These are phyloP conservation scores for Arthrobotrys megalospora DNA, from an alignment of 2,329 filamentous ascomycete species.

Conservation along the genomic window DNA sequence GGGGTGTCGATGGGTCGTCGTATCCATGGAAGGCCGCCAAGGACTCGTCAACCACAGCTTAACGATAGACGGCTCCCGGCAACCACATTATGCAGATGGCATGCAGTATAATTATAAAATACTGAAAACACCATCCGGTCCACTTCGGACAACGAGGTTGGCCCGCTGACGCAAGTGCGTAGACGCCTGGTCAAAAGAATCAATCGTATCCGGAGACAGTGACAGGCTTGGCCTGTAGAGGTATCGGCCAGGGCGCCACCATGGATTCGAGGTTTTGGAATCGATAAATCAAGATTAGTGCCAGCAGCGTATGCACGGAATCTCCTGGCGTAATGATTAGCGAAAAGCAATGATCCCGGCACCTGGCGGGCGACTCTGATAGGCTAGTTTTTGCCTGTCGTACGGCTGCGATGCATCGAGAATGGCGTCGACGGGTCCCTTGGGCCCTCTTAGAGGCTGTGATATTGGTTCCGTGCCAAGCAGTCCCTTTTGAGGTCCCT, in stretches of 20 bases:
- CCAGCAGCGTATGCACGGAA: constrained; percentile 23
- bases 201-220: constrained; percentile 30
- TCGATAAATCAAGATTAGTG: constrained; percentile 41
- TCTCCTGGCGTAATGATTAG: constrained; percentile 43
- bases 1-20: background rate
- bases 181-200: constrained; percentile 24
- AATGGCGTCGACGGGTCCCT: constrained; percentile 17
- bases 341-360: constrained; percentile 49
- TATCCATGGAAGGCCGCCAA: background rate
- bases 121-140: constrained; percentile 11
- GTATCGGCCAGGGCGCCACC: constrained; percentile 15
- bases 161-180: constrained; percentile 3
- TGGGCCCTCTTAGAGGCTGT: constrained; percentile 1
- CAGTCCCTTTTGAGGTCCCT: constrained; percentile 14
- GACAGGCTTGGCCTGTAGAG: constrained; percentile 22
- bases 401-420: constrained; percentile 36
- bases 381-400: constrained; percentile 18
- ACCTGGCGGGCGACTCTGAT: constrained; percentile 36
- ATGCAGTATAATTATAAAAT: background rate
- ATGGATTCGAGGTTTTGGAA: constrained; percentile 25
- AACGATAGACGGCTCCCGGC: constrained; percentile 2
- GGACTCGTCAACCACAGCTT: background rate
- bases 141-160: constrained; percentile 21
- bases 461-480: constrained; percentile 42
- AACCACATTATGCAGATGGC: constrained; percentile 6